Conservation (phyloP, 148 eudicot species). For the Rheum nobile region DNA sequence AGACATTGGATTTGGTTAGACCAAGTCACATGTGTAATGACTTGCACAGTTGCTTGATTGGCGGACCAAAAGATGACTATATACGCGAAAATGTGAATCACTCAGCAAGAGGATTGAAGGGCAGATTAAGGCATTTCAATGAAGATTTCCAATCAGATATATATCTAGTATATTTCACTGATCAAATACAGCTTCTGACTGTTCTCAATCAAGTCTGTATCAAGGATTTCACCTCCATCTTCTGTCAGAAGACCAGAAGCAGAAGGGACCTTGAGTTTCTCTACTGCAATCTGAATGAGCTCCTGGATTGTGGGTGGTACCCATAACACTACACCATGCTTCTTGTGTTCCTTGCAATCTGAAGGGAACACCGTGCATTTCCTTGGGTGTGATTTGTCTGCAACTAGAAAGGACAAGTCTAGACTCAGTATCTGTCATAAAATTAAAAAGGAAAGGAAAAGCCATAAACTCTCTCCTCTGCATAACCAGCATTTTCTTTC, state of each 20-base stretch:
- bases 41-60: too few relatives aligned
- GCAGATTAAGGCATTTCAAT: too few relatives aligned
- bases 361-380: slow-evolving; percentile 63
- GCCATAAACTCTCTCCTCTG: too few relatives aligned
- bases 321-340: slow-evolving; percentile 62
- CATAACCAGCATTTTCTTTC: too few relatives aligned
- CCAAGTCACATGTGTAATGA: too few relatives aligned
- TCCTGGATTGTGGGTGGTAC: slow-evolving; percentile 53
- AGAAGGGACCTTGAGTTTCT: slow-evolving; percentile 27
- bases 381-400: slow-evolving; percentile 28
- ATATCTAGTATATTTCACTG: slow-evolving; percentile 22
- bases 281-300: slow-evolving; percentile 38
- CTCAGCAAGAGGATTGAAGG: too few relatives aligned
- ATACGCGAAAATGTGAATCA: too few relatives aligned
- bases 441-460: too few relatives aligned
- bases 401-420: neutral
- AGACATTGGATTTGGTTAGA: too few relatives aligned
- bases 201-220: slow-evolving; percentile 61
- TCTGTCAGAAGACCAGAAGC: slow-evolving; percentile 49
- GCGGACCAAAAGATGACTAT: too few relatives aligned
- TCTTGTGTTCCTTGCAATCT: slow-evolving; percentile 31
- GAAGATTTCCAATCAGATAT: too few relatives aligned
- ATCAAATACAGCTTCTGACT: slow-evolving; percentile 68
- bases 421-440: too few relatives aligned
- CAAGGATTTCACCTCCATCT: slow-evolving; percentile 69